Conservation (phyloP, 2,329 filamentous ascomycete genomes). For the Epichloe hybrida region DNA sequence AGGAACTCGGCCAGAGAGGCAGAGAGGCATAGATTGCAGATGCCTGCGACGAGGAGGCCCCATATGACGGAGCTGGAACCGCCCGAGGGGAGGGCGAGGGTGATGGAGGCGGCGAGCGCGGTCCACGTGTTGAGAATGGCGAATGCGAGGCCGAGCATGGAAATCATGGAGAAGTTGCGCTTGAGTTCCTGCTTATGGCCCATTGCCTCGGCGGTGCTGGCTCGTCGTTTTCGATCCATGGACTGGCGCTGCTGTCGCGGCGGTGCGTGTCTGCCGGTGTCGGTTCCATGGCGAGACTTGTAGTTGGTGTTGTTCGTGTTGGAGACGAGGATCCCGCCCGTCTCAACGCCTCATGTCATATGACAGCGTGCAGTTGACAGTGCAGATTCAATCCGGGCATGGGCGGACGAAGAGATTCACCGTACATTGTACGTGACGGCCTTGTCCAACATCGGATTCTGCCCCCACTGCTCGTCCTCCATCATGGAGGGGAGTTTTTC, state of each 20-base stretch:
- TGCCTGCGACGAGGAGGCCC: constrained; percentile 48
- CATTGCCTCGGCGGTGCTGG: constrained; percentile 18
- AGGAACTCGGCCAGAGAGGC: constrained; percentile 60
- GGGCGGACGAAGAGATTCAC: no score
- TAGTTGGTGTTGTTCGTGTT: background rate
- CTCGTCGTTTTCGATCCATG: background rate
- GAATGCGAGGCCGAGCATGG: constrained; percentile 25
- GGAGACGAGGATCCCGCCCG: no score
- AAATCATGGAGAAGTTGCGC: constrained; percentile 35
- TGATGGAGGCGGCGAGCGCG: constrained; percentile 32
- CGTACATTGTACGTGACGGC: no score
- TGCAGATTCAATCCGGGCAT: no score
- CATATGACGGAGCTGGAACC: constrained; percentile 60
- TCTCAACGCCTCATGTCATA: no score
- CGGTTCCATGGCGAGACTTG: background rate
- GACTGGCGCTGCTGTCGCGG: background rate
- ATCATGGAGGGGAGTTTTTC: no score
- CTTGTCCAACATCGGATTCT: no score
- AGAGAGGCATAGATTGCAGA: constrained; percentile 59
- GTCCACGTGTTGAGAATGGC: constrained; percentile 39
- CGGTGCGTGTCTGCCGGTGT: background rate
- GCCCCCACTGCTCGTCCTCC: no score
- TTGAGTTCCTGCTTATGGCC: constrained; percentile 36
- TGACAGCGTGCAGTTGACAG: no score
- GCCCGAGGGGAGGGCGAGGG: constrained; percentile 49